Evolutionary conservation across 2,329 filamentous ascomycete species (phyloP).

Genomic region (Peltaster fructicola): DNA sequence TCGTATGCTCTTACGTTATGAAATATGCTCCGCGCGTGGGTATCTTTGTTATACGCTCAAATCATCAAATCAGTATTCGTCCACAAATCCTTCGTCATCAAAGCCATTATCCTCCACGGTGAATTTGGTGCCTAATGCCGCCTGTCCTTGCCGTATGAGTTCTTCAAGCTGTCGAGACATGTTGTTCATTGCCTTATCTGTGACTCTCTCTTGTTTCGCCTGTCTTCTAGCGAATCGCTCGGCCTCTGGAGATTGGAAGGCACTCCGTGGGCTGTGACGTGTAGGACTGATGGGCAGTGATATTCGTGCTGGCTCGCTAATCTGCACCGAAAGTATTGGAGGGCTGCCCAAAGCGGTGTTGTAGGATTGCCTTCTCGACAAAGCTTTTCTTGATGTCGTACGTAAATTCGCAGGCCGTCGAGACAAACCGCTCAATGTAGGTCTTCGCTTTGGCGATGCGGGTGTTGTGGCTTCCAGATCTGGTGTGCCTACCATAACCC

Average conservation of each 20-base stretch:
- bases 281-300: no score
- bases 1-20: no score
- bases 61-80: slow-evolving; percentile 11
- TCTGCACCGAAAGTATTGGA: no score
- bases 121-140: slow-evolving; percentile 49
- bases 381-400: no score
- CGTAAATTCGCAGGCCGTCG: no score
- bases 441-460: slow-evolving; percentile 1
- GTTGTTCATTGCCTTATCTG: slow-evolving; percentile 60
- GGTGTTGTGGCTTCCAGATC: slow-evolving; percentile 20
- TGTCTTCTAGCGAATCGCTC: slow-evolving; percentile 55
- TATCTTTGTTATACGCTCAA: no score
- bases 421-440: slow-evolving; percentile 2
- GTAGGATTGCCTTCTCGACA: no score
- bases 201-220: slow-evolving; percentile 54
- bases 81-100: slow-evolving; percentile 17
- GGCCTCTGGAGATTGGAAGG: slow-evolving; percentile 55
- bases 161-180: slow-evolving; percentile 65
- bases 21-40: no score
- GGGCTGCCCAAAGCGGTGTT: no score
- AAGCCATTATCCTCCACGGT: slow-evolving; percentile 19
- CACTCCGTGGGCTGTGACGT: no score
- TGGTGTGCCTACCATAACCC: slow-evolving; percentile 29
- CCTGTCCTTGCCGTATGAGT: slow-evolving; percentile 77
- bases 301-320: no score